Evolutionary conservation across 257 asterid genomes (phyloP).

Genomic region (Vinca minor): DNA sequence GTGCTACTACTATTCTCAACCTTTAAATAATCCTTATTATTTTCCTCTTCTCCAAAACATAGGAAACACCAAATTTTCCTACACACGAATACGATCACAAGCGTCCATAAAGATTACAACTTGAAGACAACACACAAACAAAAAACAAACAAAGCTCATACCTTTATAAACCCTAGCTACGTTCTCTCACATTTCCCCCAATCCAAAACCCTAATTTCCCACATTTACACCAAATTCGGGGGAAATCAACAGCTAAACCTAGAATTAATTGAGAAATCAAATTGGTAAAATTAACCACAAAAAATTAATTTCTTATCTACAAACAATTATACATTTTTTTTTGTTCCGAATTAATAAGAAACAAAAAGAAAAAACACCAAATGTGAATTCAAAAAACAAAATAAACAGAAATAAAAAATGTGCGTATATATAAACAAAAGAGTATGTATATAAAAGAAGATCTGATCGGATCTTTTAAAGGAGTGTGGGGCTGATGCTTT

Average conservation of each 20-base stretch:
- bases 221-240: background rate
- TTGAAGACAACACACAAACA: background rate
- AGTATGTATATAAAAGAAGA: constrained; percentile 11
- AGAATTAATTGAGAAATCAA: constrained; percentile 12
- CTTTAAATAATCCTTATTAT: background rate
- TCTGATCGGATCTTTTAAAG: constrained; percentile 49
- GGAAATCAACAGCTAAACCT: constrained; percentile 17
- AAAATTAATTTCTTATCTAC: background rate
- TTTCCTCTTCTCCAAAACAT: constrained; percentile 65
- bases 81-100: constrained; percentile 42
- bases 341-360: background rate
- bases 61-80: constrained; percentile 81
- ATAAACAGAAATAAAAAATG: background rate
- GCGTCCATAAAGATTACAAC: background rate
- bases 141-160: constrained; percentile 5
- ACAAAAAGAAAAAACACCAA: background rate
- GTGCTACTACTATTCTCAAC: constrained; percentile 10
- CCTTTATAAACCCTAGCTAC: constrained; percentile 39
- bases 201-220: constrained; percentile 22
- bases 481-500: constrained; percentile 16
- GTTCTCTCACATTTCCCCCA: constrained; percentile 28
- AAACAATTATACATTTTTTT: background rate
- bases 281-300: background rate
- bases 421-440: background rate
- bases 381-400: background rate